Percentiles rank a stretch among this genome's conserved stretches.
Evolutionary conservation across 2,329 filamentous ascomycete genomes (phyloP).

Genomic region (Botrytis paeoniae): DNA sequence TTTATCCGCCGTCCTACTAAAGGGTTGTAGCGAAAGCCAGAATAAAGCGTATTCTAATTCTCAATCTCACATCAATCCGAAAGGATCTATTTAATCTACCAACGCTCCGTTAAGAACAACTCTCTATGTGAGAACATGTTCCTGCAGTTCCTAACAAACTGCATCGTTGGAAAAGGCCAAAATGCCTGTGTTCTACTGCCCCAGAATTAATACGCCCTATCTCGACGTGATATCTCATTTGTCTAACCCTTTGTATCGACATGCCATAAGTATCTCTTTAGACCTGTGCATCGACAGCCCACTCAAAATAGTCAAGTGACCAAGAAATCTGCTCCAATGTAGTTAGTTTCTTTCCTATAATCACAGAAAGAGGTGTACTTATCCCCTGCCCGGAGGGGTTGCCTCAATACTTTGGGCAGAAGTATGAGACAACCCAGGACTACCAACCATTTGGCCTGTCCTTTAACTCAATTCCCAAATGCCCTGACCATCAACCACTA

Average conservation of each 20-base stretch:
- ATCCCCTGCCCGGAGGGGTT: conserved; percentile 38
- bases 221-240: not conserved
- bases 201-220: not conserved
- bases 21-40: conserved; percentile 34
- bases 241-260: no score
- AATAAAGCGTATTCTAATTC: conserved; percentile 38
- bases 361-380: conserved; percentile 29
- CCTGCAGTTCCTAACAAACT: conserved; percentile 69
- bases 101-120: conserved; percentile 79
- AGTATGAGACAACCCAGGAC: conserved; percentile 36
- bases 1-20: conserved; percentile 36
- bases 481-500: conserved; percentile 9
- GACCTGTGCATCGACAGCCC: no score
- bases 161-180: conserved; percentile 59
- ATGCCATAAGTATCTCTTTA: not conserved
- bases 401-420: conserved; percentile 25
- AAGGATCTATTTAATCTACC: conserved; percentile 46
- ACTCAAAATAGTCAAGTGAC: no score
- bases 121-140: conserved; percentile 63
- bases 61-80: conserved; percentile 33
- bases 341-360: not conserved
- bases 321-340: not conserved
- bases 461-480: conserved; percentile 13
- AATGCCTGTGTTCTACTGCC: not conserved
- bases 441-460: conserved; percentile 36